Evolutionary conservation across 805 yeast species (phyloP), one percentile per base, ranked within the genome.

Genomic region (Ogataea henricii): DNA sequence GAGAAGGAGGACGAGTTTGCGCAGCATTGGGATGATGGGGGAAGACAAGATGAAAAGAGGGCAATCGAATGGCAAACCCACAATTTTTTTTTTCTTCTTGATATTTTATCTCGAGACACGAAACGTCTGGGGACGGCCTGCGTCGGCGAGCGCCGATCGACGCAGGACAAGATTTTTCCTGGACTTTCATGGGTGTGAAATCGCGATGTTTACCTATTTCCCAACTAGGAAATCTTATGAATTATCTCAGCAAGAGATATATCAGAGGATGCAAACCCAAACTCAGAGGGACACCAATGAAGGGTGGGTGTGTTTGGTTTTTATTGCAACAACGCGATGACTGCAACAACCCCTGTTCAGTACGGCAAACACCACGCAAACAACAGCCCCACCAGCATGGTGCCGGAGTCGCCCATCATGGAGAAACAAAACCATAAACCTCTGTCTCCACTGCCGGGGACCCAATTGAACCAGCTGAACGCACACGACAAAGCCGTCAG

Each of bases 191-290:
- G n/a, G n/a, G n/a, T n/a, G n/a, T n/a, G n/a, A n/a, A n/a, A n/a
- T n/a, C n/a, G n/a, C n/a, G 20, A 8, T 49, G 39, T 49, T 49
- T 45, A 49, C 48, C 26, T 33, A 36, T 43, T 47, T 12, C 54
- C 49, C 29, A 23, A 27, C 45, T 38, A 32, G 54, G 49, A 30
- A 16, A 13, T 22, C 10, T 33, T 35, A 41, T 45, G 18, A 22
- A 27, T 13, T 8, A n/a, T 12, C 27, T 27, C 17, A 34, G 17
- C 29, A 7, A 12, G 3, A 6, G 18, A 13, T 30, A 30, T 21
- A 35, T 20, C 23, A 35, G 38, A n/a, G 34, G 30, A 5, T 30
- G n/a, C 18, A 14, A 13, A 17, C 34, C 34, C 34, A 30, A 30
- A n/a, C 34, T 30, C 16, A 30, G 34, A 30, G 34, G 34, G 34